Evolutionary conservation across 208 protist species (phyloP), one percentile per base, ranked within the genome.

Genomic region (Leishmania turanica): DNA sequence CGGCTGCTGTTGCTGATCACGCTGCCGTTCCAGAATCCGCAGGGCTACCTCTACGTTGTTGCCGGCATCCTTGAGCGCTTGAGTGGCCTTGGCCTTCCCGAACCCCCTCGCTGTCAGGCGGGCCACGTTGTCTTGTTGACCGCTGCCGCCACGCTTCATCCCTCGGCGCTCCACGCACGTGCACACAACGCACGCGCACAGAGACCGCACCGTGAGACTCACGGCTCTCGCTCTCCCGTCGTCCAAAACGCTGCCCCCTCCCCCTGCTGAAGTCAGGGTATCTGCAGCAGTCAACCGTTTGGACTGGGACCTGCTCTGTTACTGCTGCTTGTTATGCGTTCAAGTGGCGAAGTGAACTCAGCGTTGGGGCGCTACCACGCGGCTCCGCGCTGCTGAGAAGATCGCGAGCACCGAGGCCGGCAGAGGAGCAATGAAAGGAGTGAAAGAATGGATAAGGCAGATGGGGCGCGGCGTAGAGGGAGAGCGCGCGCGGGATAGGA

Each of bases 61-160:
- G 31, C 90, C 90, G 1, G 90, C 84, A 62, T 96, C 93, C 72
- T 94, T 95, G 42, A 95, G 78, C 0, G 93, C 93, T 73, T 93
- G 79, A 1, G 66, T 68, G 0, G 88, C 87, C 84, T 92, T 95
- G 11, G 85, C 88, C 66, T 93, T 95, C 62, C 90, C 88, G 66
- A 84, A 94, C 21, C 91, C 91, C 42, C 81, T 80, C 1, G 79
- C 83, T 65, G 85, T 84, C n/a, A 96, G 69, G 45, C 84, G 81
- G 31, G 75, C 75, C 24, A 93, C 51, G 53, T 27, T 37, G 15
- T 77, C 51, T 3, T n/a, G 34, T 27, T 62, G 34, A 34, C 37
- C 56, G 53, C 37, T 62, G 54, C 51, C n/a, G 56, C 73, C 19
- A 45, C 37, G 34, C 72, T 45, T 37, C 72, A 76, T 62, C 15